A percentile compares a stretch with the other conserved stretches of the same genome.
Conservation (phyloP, 495 filamentous ascomycete genomes). For the Chlorociboria aeruginascens region DNA sequence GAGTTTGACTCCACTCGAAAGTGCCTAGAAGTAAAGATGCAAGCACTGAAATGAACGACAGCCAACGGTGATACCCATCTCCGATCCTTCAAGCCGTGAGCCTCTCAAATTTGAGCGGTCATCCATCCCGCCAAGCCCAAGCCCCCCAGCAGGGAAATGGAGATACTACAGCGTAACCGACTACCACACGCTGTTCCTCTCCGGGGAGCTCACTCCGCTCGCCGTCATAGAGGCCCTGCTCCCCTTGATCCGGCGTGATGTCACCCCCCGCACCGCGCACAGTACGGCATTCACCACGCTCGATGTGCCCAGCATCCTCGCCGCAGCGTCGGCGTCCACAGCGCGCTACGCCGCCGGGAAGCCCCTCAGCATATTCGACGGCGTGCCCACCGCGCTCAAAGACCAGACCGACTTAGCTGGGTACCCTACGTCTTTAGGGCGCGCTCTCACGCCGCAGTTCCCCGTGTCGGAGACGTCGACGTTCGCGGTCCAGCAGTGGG, state of each 20-base stretch:
- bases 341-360: constrained; percentile 52
- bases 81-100: constrained; percentile 16
- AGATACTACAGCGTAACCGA: constrained; percentile 61
- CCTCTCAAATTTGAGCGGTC: constrained; percentile 25
- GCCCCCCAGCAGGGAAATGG: too few species aligned
- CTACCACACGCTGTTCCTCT: constrained; percentile 61
- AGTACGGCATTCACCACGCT: constrained; percentile 56
- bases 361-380: constrained; percentile 60
- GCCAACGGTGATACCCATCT: constrained; percentile 70
- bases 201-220: constrained; percentile 56
- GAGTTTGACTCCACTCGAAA: neutral
- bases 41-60: constrained; percentile 1
- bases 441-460: constrained; percentile 36
- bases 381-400: constrained; percentile 77
- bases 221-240: constrained; percentile 59
- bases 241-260: constrained; percentile 51
- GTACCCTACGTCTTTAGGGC: constrained; percentile 45
- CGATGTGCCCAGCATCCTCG: constrained; percentile 44
- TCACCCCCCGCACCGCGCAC: constrained; percentile 40
- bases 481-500: constrained; percentile 66
- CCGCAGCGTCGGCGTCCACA: constrained; percentile 60
- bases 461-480: constrained; percentile 40
- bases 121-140: constrained; percentile 22
- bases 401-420: constrained; percentile 73
- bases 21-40: neutral